Base-by-base conservation (phyloP, 805 yeast species). In the Cyberlindnera nakhonratchasimensis region DNA sequence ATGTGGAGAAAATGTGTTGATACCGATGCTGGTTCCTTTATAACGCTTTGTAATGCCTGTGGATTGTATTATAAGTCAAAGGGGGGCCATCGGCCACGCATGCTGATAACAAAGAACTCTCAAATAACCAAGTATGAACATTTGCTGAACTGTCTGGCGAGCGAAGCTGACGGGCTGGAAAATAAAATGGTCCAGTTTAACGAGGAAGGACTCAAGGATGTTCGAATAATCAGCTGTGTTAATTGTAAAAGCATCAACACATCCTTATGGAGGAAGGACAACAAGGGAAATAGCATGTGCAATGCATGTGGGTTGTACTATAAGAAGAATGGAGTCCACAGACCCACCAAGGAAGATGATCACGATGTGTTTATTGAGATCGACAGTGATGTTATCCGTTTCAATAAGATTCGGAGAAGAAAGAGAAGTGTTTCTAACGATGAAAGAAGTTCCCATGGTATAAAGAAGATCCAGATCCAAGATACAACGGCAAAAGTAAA, bases 221-320 rank as follows among this genome's bases (percentile, higher is more conserved):
- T 45, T 10, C 45, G 43, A 3, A 45, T 55, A 19, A 53, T 54
- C 17, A 43, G 45, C 10, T 90, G 98, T 65, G 77, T 88, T 18
- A 90, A 90, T 63, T 90, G 98, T 65, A 80, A 82, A 51, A 89
- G 97, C 2, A 77, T 75, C 46, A 89, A 91, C 24, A 90, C 98
- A 0, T 97, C 98, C 0, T 63, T 90, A 14, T 90, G 98, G 98
- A 71, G 98, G 48, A 72, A 96, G 42, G 88, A 88, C 55, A 84
- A 91, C 0, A 81, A 82, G 42, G 97, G 97, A 1, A 81, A 84
- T 55, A 90, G 95, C 1, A 68, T 90, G 48, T 91, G 98, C 65
- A 90, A 90, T 62, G 98, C 98, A 0, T 90, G 98, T 69, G 98
- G 97, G 1, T 69, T 91, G 46, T 90, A 89, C 55, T 74, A 83